These are phyloP conservation scores for Chrysosporium keratinophilum DNA, from an alignment of 2,329 filamentous ascomycete species.

Conservation along the genomic window DNA sequence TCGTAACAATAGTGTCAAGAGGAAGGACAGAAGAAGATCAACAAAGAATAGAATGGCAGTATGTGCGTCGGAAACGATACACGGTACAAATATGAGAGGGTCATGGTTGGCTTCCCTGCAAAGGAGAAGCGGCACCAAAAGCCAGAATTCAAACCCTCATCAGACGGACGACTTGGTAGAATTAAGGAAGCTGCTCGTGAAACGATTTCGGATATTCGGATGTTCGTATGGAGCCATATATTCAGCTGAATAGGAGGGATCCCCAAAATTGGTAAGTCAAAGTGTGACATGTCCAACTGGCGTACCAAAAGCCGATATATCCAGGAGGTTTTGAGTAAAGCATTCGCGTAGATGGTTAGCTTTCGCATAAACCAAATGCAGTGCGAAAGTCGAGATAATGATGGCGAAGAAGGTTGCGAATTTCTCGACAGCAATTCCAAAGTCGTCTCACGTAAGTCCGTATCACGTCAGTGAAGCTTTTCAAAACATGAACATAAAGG, in stretches of 20 bases:
- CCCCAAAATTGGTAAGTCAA: background rate
- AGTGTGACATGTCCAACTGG: background rate
- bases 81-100: conserved; percentile 3
- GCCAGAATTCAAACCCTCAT: background rate
- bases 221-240: background rate
- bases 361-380: background rate
- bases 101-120: background rate
- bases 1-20: background rate
- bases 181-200: background rate
- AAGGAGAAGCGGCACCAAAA: background rate
- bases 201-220: background rate
- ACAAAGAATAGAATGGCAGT: conserved; percentile 4
- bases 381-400: background rate
- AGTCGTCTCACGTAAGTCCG: background rate
- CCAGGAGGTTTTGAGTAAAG: background rate
- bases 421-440: background rate
- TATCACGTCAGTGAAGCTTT: background rate
- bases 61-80: conserved; percentile 5
- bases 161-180: too few species aligned
- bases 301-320: background rate
- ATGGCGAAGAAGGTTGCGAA: background rate
- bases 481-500: background rate
- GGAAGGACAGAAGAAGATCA: background rate
- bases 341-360: background rate
- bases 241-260: background rate